Conservation (phyloP, 352 stramenopile genomes). For the Plasmopara viticola region DNA sequence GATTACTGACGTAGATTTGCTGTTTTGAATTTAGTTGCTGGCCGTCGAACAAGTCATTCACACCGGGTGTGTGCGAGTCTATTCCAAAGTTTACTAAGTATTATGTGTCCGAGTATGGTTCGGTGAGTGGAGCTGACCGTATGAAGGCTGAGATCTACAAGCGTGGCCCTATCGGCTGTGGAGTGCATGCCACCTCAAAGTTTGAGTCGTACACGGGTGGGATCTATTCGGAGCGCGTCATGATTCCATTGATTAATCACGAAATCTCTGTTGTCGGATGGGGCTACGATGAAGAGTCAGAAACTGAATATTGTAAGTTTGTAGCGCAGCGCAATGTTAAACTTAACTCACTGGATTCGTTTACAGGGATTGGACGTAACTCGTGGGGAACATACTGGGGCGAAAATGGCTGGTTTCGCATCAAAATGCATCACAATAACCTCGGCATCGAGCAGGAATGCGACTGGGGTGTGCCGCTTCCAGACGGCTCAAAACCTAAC, state of each 20-base stretch:
- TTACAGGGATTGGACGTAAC: slow-evolving; percentile 83
- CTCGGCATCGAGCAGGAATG: slow-evolving; percentile 85
- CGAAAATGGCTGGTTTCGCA: slow-evolving; percentile 90
- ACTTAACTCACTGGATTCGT: slow-evolving; percentile 4
- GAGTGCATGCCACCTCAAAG: slow-evolving; percentile 80
- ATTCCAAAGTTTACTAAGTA: slow-evolving; percentile 87
- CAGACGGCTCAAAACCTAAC: slow-evolving; percentile 64
- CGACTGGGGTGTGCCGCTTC: slow-evolving; percentile 83
- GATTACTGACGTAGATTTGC: background rate
- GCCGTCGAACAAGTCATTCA: slow-evolving; percentile 85
- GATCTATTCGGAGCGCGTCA: slow-evolving; percentile 81
- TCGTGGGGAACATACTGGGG: slow-evolving; percentile 91
- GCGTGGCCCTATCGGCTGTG: slow-evolving; percentile 85
- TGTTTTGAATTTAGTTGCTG: slow-evolving; percentile 43
- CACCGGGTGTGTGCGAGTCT: slow-evolving; percentile 69
- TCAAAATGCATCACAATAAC: slow-evolving; percentile 88
- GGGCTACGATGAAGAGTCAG: slow-evolving; percentile 78
- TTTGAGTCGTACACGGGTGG: slow-evolving; percentile 75
- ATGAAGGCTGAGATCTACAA: slow-evolving; percentile 93
- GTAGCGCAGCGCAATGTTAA: background rate
- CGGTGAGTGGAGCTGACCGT: slow-evolving; percentile 70
- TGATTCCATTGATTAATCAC: slow-evolving; percentile 82
- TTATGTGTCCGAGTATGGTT: slow-evolving; percentile 87
- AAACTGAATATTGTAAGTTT: slow-evolving; percentile 85
- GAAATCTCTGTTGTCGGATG: slow-evolving; percentile 87